phyloP scores from a whole-genome alignment of 371 early-diverging fungal genomes.

The Lichtheimia corymbifera region DNA sequence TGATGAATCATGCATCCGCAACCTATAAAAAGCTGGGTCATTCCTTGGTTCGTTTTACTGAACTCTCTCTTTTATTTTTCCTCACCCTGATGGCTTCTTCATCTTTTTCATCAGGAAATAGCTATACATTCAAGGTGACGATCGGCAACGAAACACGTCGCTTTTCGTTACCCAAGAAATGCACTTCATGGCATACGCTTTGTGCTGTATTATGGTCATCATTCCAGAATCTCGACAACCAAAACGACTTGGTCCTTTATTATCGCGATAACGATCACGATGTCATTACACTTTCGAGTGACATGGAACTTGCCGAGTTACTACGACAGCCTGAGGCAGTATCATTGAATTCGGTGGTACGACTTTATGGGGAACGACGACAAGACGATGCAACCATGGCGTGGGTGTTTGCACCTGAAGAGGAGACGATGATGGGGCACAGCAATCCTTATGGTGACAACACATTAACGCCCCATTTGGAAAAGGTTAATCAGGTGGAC shows the following conservation, averaged over 20 bases:
- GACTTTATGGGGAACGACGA: conserved; percentile 12
- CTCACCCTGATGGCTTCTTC: background rate
- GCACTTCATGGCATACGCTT: conserved; percentile 10
- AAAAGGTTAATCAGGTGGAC: conserved; percentile 2
- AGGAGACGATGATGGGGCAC: background rate
- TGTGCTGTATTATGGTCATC: conserved; percentile 7
- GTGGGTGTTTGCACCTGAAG: conserved; percentile 16
- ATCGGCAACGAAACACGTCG: conserved; percentile 11
- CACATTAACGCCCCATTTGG: background rate
- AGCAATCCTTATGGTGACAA: background rate
- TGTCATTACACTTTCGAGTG: conserved; percentile 16
- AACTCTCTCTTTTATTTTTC: background rate
- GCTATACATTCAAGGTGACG: conserved; percentile 15
- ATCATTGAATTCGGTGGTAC: background rate
- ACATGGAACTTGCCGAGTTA: conserved; percentile 15
- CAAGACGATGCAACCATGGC: conserved; percentile 3
- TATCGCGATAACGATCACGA: conserved; percentile 20
- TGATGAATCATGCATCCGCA: background rate
- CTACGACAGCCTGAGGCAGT: conserved; percentile 12
- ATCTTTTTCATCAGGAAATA: background rate
- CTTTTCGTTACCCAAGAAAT: conserved; percentile 7
- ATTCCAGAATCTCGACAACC: conserved; percentile 4
- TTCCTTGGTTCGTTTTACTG: background rate
- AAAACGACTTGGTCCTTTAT: conserved; percentile 10
- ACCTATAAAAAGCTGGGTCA: background rate